Base-by-base conservation (phyloP, 2,329 filamentous ascomycete species). In the Aspergillus sp. region DNA sequence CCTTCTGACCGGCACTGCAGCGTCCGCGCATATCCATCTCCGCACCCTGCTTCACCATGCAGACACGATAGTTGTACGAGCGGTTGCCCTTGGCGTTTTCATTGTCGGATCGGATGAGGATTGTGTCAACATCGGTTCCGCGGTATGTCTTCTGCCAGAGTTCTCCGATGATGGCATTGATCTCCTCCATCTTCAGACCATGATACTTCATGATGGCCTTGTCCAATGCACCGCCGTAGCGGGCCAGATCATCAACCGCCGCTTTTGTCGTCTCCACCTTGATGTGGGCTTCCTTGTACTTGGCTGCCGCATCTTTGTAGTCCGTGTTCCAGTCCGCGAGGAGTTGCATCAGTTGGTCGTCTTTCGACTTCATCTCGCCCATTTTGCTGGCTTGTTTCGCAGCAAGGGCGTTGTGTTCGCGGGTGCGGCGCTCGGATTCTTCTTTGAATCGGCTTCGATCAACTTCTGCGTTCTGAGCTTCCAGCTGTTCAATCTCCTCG, bases 1-100 rank as follows among this genome's bases (percentile, higher is more conserved):
- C 93, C 73, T 95, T 96, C 71, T 99, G 94, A 3, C 94, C 94
- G 1, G 94, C 94, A 60, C 89, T 95, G 79, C 94, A 99, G 50
- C 94, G 89, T 1, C 94, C 95, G 57, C 94, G 90, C 94, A 99
- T 99, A 75, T 99, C 94, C 91, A 99, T 96, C 73, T 99, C 94
- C 0, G 89, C 90, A 65, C 95, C 91, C 68, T 93, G 88, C 76
- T 99, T 99, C 62, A 96, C 85, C 94, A 99, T 99, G 73, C 90
- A 92, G 5, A 99, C 87, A 44, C 94, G 89, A 78, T 99, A 99
- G 74, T 99, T 97, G 81, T 97, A 97, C 56, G 81, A 89, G 64
- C 90, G 86, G 65, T 90, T 91, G 48, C 84, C 86, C 51, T 84
- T 83, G 38, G 79, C 79, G 44, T 82, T 84, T 69, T 97, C 94